These are phyloP conservation scores for Pseudogymnoascus pannorum DNA, from an alignment of 2,329 filamentous ascomycete genomes.

Conservation along the genomic window DNA sequence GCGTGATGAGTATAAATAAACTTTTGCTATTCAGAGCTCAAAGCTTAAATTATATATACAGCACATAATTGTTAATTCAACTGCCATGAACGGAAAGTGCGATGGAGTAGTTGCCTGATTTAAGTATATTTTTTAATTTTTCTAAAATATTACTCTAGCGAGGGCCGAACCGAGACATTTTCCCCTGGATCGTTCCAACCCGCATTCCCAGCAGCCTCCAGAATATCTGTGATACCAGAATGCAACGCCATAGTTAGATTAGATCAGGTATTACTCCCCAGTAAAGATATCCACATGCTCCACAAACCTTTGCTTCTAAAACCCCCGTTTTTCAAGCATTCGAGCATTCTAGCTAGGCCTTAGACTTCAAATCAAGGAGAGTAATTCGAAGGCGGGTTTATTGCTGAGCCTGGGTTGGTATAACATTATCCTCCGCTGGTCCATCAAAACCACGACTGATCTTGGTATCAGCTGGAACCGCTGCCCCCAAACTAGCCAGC, in stretches of 20 bases:
- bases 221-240: background rate
- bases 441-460: constrained; percentile 30
- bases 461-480: constrained; percentile 29
- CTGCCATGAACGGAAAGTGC: background rate
- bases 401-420: background rate
- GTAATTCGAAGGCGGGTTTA: background rate
- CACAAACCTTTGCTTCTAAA: background rate
- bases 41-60: background rate
- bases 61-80: background rate
- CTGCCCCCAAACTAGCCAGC: constrained; percentile 27
- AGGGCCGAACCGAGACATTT: constrained; percentile 3
- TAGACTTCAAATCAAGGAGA: background rate
- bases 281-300: background rate
- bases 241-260: constrained; percentile 6
- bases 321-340: background rate
- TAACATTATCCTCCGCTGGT: background rate
- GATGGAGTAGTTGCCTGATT: background rate
- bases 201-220: background rate
- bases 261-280: background rate
- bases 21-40: background rate
- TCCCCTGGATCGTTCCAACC: background rate
- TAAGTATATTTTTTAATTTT: background rate
- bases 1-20: background rate
- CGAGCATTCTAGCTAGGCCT: too few species aligned
- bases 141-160: background rate